A percentile compares a stretch with the other conserved stretches of the same genome.
These are phyloP conservation scores for Acacia pycnantha DNA, from an alignment of 331 rosid species.

Conservation along the genomic window DNA sequence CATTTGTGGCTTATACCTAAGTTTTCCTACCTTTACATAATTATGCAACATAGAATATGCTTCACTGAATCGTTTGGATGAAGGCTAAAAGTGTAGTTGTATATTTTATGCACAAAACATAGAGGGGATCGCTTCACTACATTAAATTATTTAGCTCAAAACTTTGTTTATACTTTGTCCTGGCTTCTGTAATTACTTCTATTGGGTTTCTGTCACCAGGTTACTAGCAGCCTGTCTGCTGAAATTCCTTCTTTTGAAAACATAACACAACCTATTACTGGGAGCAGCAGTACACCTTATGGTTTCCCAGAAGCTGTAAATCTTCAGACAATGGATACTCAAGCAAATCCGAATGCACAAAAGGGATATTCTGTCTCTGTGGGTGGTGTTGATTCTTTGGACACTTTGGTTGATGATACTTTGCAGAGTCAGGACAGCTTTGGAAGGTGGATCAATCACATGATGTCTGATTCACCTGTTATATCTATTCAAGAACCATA, in stretches of 20 bases:
- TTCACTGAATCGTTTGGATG: slow-evolving; percentile 2
- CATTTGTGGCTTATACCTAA: neutral
- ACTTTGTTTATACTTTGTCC: neutral
- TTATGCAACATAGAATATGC: neutral
- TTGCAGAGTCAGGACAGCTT: slow-evolving; percentile 86
- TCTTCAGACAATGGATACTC: slow-evolving; percentile 33
- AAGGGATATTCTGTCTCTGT: slow-evolving; percentile 30
- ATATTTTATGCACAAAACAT: neutral
- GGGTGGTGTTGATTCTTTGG: slow-evolving; percentile 36
- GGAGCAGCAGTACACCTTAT: slow-evolving; percentile 28
- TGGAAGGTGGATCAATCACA: slow-evolving; percentile 69
- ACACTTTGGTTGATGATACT: slow-evolving; percentile 47
- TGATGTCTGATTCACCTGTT: slow-evolving; percentile 47
- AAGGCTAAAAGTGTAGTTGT: neutral
- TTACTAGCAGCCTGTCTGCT: slow-evolving; percentile 34
- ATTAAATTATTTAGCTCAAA: neutral
- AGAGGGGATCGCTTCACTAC: neutral
- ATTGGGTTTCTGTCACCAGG: slow-evolving; percentile 46
- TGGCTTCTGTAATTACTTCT: slow-evolving; percentile 24
- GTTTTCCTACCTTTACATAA: neutral
- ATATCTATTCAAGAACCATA: slow-evolving; percentile 40
- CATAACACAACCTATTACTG: slow-evolving; percentile 33
- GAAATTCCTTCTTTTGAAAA: slow-evolving; percentile 43
- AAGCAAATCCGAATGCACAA: slow-evolving; percentile 32
- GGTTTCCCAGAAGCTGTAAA: slow-evolving; percentile 33